phyloP scores from a whole-genome alignment of 2,329 filamentous ascomycete genomes.

The Fusarium sp. region DNA sequence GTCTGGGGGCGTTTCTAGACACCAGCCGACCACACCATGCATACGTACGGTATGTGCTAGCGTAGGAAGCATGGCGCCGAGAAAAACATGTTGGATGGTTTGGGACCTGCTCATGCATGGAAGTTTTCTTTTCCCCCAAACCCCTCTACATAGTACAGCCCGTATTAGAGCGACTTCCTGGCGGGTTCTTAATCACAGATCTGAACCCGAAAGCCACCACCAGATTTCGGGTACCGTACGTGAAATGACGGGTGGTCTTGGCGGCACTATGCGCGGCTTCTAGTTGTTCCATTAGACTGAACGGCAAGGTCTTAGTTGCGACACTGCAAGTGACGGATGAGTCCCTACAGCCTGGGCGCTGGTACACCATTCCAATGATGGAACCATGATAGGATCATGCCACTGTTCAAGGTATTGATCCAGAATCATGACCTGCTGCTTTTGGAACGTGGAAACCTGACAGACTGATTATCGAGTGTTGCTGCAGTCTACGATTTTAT shows the following conservation, averaged over 20 bases:
- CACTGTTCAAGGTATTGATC: conserved; percentile 14
- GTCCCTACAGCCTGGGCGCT: conserved; percentile 33
- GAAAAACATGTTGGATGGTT: conserved; percentile 27
- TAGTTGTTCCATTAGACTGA: conserved; percentile 24
- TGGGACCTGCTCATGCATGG: conserved; percentile 13
- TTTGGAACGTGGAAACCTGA: conserved; percentile 7
- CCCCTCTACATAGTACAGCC: conserved; percentile 6
- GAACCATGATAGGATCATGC: conserved; percentile 19
- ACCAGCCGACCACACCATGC: conserved; percentile 25
- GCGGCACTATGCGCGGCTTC: conserved; percentile 15
- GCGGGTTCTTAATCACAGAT: conserved; percentile 23
- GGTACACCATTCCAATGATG: conserved; percentile 36
- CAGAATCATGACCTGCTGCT: conserved; percentile 18
- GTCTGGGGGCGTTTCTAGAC: conserved; percentile 35
- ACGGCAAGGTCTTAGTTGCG: conserved; percentile 23
- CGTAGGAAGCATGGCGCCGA: conserved; percentile 25
- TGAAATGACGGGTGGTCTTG: conserved; percentile 20
- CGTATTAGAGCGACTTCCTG: conserved; percentile 8
- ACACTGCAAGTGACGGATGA: conserved; percentile 9
- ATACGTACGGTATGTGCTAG: not conserved
- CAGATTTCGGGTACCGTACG: conserved; percentile 14
- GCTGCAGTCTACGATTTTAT: not conserved
- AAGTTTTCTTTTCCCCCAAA: conserved; percentile 6
- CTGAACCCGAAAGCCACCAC: conserved; percentile 24
- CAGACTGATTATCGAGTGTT: conserved; percentile 2